Base-by-base conservation (phyloP, 1,284 basidiomycete genomes). In the Malassezia globosa region DNA sequence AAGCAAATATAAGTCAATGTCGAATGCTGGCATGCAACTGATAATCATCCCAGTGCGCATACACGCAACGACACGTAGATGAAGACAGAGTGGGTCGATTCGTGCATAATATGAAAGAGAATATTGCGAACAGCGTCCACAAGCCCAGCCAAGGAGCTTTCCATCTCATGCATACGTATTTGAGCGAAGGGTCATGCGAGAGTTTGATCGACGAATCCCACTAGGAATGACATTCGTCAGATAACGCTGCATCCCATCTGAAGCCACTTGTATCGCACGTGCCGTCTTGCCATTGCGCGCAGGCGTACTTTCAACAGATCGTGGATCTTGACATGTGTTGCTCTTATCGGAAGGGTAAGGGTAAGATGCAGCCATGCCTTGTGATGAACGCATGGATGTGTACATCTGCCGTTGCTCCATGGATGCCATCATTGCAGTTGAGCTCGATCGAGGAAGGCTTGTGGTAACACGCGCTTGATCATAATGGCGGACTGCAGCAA, bases 221-320 rank as follows among this genome's bases (percentile, higher is more conserved):
- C 59, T 52, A n/a, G 64, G 59, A 37, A 64, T 37, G 16, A 63
- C 61, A 21, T 51, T 60, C 19, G 58, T 53, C 16, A 63, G 48
- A 52, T 59, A 65, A 35, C 63, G 58, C 38, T 65, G 63, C 59
- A 65, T 61, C 18, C 51, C 51, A 25, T 47, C 50, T 7, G 39
- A 10, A 7, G 39, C 46, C 6, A 38, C 31, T 18, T 48, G 46
- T 2, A 43, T 37, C 3, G 47, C 39, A 13, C 39, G 38, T 3
- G 25, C 33, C 7, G 48, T 40, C 22, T 51, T 51, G 2, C 43
- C 49, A n/a, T 46, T 40, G 16, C 48, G 42, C 13, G 41, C 33
- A 1, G 48, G 42, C 7, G 48, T 42, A 8, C 34, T n/a, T 13
- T 51, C 48, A 4, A 43, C 19, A 14, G 41, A 23, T n/a, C 31